These are phyloP conservation scores for Populus alba DNA, from an alignment of 345 rosid genomes.

Conservation along the genomic window DNA sequence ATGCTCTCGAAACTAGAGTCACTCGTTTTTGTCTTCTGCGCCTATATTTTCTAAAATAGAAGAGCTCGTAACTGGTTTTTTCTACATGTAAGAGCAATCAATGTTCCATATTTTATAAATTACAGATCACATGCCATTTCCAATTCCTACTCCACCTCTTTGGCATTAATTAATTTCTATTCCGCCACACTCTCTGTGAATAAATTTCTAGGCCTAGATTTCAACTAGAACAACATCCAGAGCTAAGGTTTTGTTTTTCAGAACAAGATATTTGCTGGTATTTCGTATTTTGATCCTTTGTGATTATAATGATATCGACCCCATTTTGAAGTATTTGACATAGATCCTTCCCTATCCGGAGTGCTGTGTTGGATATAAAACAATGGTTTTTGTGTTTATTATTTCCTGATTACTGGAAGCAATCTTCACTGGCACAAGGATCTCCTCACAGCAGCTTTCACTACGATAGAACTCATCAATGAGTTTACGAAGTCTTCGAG, in stretches of 20 bases:
- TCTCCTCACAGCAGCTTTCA: too few relatives aligned
- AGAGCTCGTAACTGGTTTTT: background rate
- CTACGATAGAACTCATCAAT: too few relatives aligned
- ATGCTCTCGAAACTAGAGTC: too few relatives aligned
- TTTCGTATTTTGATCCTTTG: background rate
- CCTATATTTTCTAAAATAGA: too few relatives aligned
- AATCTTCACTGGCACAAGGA: too few relatives aligned
- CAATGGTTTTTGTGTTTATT: too few relatives aligned
- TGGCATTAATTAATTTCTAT: background rate
- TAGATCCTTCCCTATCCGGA: too few relatives aligned
- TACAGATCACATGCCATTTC: background rate
- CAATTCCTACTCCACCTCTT: background rate
- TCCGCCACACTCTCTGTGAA: background rate
- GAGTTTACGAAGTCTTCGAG: too few relatives aligned
- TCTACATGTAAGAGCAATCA: background rate
- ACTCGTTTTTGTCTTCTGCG: too few relatives aligned
- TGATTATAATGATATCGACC: slow-evolving; percentile 11
- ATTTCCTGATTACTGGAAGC: too few relatives aligned
- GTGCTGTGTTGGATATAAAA: too few relatives aligned
- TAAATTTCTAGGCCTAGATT: background rate
- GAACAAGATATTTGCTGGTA: background rate
- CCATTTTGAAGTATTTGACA: slow-evolving; percentile 19
- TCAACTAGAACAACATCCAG: background rate
- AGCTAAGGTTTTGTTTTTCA: background rate
- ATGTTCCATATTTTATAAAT: background rate